Evolutionary conservation across 352 stramenopile genomes (phyloP), one percentile per base, ranked within the genome.

Genomic region (Pythium myriotylum): DNA sequence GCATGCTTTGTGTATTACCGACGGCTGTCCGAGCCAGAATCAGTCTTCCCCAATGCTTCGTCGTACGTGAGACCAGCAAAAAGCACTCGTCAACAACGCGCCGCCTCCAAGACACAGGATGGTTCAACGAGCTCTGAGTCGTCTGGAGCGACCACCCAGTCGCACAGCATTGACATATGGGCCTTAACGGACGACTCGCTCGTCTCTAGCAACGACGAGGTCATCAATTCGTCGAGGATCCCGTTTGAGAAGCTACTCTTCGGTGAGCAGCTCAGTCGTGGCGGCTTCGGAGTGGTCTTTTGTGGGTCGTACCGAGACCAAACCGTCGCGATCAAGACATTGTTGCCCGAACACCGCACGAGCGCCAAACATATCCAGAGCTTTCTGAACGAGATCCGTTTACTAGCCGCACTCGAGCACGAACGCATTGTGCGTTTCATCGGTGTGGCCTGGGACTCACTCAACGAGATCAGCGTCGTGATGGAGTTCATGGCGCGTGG

Each of bases 401-500:
- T 87, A 23, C 72, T 87, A 62, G 70, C 79, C 1, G 68, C 68
- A 27, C 54, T 91, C 22, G 72, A 84, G n/a, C 81, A 91, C 59
- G 75, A 74, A 48, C 79, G 71, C 35, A 83, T 91, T 41, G 75
- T 91, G 2, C 58, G 53, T 19, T 88, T 91, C 40, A 68, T 89
- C 19, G 79, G 79, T 1, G 79, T 89, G 26, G 79, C 77, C 8
- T 91, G 81, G 77, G 70, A 70, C 23, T 60, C 55, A 33, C 42
- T 58, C 16, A 58, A 27, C 20, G 50, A 65, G 13, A 22, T 70
- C 2, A 54, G 58, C 24, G 42, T 62, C 3, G 58, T 75, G 12
- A 40, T 48, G 3, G 68, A 72, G 52, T 76, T 67, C 50, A 61
- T 72, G n/a, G 54, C 61, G 10, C 17, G 53, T 19, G 68, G 68